Evolutionary conservation across 805 yeast genomes (phyloP).

Genomic region (Myxozyma mucilagina): DNA sequence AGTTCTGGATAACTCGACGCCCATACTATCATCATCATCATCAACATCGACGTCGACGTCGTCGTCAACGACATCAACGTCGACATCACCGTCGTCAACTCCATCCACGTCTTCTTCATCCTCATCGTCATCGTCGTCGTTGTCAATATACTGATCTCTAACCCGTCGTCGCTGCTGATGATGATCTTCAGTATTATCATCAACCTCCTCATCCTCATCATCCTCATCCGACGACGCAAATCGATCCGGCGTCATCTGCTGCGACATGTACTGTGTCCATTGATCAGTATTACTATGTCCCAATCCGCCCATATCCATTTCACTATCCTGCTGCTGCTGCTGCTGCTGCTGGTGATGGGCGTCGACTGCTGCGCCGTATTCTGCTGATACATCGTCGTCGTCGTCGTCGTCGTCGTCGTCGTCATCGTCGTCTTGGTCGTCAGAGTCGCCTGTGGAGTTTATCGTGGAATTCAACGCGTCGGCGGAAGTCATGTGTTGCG

Average conservation of each 20-base stretch:
- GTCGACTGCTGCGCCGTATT: no score
- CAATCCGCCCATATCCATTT: no score
- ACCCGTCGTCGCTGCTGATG: no score
- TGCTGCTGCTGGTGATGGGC: no score
- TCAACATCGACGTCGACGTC: constrained; percentile 5
- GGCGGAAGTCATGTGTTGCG: no score
- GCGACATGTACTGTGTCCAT: constrained; percentile 62
- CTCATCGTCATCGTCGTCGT: not conserved
- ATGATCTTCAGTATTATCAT: constrained; percentile 13
- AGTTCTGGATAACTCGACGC: constrained; percentile 7
- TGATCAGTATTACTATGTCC: no score
- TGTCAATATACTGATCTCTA: no score
- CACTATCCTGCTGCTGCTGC: no score
- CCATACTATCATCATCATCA: constrained; percentile 8
- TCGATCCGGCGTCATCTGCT: constrained; percentile 61
- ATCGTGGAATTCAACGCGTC: no score
- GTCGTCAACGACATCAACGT: constrained; percentile 4
- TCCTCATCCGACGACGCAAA: constrained; percentile 59
- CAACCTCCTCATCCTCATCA: constrained; percentile 53
- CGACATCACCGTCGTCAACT: constrained; percentile 5
- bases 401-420: no score
- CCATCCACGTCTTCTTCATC: not conserved
- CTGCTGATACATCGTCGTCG: no score
- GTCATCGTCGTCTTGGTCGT: no score
- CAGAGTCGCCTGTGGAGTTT: constrained; percentile 19